Base-by-base conservation (phyloP, 192 early-diverging fungal species). In the Pilaira anomala region DNA sequence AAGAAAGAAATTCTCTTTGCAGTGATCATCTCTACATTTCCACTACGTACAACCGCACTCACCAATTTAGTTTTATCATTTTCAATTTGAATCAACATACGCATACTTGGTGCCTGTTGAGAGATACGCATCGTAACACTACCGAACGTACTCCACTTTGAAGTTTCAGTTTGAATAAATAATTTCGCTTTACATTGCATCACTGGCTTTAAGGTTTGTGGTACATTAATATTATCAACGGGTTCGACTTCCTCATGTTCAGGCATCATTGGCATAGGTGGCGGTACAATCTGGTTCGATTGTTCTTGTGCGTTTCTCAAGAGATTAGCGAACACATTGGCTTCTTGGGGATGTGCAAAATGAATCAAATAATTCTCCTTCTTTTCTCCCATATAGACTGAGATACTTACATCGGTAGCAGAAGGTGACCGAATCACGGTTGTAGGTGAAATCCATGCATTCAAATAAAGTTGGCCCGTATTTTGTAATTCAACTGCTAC, bases 401-500 rank as follows among this genome's bases (percentile, higher is more conserved):
- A 75, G 39, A 84, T 63, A 41, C 66, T 77, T 13, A 84, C 62
- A 42, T 78, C 76, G 0, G 76, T 82, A 48, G 75, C 56, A 5
- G 78, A 75, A 4, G 79, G 72, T 11, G 68, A 74, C 6, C 75
- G 59, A 52, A 78, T 70, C 3, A 69, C 70, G 0, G 75, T 84
- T 18, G 67, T 73, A 9, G 76, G 66, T 12, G 73, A 62, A n/a
- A 84, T 76, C 83, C 83, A 84, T 26, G 83, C 76, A 50, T 82
- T 84, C 66, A 84, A 65, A 65, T 78, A 63, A 68, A 82, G 67
- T 45, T 78, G 72, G 9, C 72, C 71, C 7, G 63, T 54, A 28
- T 71, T 64, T 55, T 61, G 57, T 3, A 80, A 60, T 28, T 73
- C 48, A 7, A 82, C 72, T 19, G 75, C 72, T 49, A 81, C 70